Percentiles rank a stretch among this genome's conserved stretches.
Conservation (phyloP, 257 asterid genomes). For the Plantago elongata region DNA sequence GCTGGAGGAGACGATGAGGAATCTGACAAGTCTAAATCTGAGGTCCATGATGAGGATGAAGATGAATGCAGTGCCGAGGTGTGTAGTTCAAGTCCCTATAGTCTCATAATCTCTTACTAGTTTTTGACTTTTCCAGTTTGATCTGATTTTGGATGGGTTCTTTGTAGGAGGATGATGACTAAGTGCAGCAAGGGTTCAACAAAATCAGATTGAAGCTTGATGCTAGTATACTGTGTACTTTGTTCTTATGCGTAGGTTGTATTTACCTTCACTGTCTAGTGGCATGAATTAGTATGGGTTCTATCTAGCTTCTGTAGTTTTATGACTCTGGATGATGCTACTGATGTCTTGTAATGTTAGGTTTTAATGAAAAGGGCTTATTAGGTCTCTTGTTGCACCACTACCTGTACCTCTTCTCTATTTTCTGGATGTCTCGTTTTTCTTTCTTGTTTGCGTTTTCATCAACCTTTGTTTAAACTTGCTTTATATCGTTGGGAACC, state of each 20-base stretch:
- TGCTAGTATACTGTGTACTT: conserved; percentile 18
- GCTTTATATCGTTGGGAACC: too few relatives aligned
- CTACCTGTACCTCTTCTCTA: neutral
- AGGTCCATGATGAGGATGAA: conserved; percentile 48
- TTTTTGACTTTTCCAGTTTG: neutral
- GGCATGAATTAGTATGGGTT: conserved; percentile 14
- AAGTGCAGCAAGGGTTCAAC: conserved; percentile 8
- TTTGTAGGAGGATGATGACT: conserved; percentile 51
- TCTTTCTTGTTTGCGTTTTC: neutral
- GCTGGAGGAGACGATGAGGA: conserved; percentile 50
- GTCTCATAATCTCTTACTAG: neutral
- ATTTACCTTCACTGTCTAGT: conserved; percentile 16
- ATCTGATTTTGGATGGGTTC: neutral
- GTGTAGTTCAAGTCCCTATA: neutral
- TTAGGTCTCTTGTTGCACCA: neutral
- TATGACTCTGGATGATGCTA: neutral
- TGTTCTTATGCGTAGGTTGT: conserved; percentile 18
- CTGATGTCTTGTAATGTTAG: conserved; percentile 3
- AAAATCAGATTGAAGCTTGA: neutral
- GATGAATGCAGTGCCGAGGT: conserved; percentile 61
- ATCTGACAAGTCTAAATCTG: conserved; percentile 77
- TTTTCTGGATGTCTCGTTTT: neutral
- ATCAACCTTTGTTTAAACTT: neutral
- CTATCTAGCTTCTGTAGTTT: conserved; percentile 9
- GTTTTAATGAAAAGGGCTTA: conserved; percentile 2